Evolutionary conservation across 2,329 filamentous ascomycete genomes (phyloP), one percentile per base, ranked within the genome.

Genomic region (Calonectria pauciramosa): DNA sequence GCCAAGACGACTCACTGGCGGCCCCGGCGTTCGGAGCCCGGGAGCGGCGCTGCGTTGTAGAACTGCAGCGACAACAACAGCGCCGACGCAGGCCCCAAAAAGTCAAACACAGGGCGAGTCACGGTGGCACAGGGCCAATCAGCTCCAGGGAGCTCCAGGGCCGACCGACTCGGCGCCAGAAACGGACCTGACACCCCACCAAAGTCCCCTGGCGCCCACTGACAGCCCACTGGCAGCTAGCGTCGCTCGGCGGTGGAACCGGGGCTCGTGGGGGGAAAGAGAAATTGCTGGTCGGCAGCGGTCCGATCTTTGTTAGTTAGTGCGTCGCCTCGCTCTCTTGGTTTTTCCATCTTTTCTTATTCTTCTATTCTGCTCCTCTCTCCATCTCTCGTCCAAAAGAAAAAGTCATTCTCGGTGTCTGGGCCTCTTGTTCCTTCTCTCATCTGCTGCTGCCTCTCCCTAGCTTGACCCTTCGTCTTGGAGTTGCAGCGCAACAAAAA

Each of bases 401-500:
- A 68, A 59, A 75, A 68, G 34, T 69, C 69, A 68, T 70, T 65
- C 70, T 41, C 52, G 49, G 71, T 72, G 30, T 64, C 41, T 54
- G 71, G 64, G 54, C 41, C 38, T 47, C 63, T 71, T 66, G 18
- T 32, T 36, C 59, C 32, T 59, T 44, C 41, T 60, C 59, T 59
- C 68, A 49, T 67, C 76, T 81, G 77, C 77, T 80, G 78, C 80
- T 81, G 78, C 79, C 77, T 81, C 79, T 81, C 78, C 66, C 74
- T 71, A 70, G 73, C 70, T 77, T 67, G 79, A 79, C 76, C 73
- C 75, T 34, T 68, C 66, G 66, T 72, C 65, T 65, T 60, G 59
- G 73, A 72, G 71, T 73, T 73, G 71, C 60, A 73, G 71, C 71
- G 71, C 71, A 73, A 73, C 41, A 44, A 52, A 73, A 64, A 68